Base-by-base conservation (phyloP, 345 rosid genomes). In the Anastatica hierochuntica region DNA sequence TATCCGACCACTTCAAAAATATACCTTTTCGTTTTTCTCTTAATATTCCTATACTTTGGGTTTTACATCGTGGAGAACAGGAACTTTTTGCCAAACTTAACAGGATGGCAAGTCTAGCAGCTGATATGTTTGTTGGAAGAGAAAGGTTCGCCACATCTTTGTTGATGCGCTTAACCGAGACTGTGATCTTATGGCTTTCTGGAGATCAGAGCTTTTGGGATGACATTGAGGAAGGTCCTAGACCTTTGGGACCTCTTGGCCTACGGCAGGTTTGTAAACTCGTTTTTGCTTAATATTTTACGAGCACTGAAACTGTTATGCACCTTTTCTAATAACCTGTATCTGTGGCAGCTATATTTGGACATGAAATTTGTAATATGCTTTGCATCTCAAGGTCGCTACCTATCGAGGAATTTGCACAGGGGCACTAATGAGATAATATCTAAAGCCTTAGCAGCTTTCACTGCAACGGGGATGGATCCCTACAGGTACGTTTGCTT, bases 121-220 rank as follows among this genome's bases (percentile, higher is more conserved):
- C 89, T 12, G 95, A 94, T 61, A 88, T 94, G 97, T 88, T 94
- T 58, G 92, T 76, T 3, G 99, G 99, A 53, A 77, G 99, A 74
- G 97, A 80, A 73, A 82, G 99, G 52, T 83, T 94, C 62, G 95
- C 95, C 15, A 94, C 89, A 16, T 67, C 79, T 62, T 72, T 94
- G 50, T 67, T 94, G 77, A 88, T 88, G 97, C 77, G 97, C 72
- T 77, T 94, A 38, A 94, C 97, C 35, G 99, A 94, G 73, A 88
- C 99, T 43, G 87, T 88, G 62, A 77, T 94, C 67, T 56, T 94
- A 61, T 94, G 95, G 95, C 95, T 94, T 39, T 88, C 92, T 1
- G 85, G 79, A 54, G 99, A 94, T 64, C 95, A 94, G 70, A 88
- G 80, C 63, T 94, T 94, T 59, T 94, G 99, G 99, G 97, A 83